Evolutionary conservation across 2,329 filamentous ascomycete genomes (phyloP).

Genomic region (Trichoderma sp.): DNA sequence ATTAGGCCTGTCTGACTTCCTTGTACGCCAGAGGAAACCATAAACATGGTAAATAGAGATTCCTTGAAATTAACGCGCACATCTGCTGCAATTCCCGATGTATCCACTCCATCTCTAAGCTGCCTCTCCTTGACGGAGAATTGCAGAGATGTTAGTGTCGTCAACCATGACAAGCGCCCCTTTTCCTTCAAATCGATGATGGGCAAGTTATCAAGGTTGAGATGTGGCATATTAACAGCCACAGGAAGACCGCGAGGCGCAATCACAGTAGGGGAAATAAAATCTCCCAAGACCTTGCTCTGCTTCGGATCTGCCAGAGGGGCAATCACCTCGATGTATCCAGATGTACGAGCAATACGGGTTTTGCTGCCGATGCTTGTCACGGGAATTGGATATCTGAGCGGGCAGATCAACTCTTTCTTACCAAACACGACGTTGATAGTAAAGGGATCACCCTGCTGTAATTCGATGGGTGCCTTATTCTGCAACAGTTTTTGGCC

Average conservation of each 20-base stretch:
- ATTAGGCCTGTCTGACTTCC: slow-evolving; percentile 48
- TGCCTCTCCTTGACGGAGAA: slow-evolving; percentile 46
- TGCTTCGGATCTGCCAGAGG: slow-evolving; percentile 30
- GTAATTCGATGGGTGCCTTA: slow-evolving; percentile 39
- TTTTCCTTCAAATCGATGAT: slow-evolving; percentile 43
- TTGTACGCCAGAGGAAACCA: slow-evolving; percentile 47
- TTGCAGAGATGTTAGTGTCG: slow-evolving; percentile 39
- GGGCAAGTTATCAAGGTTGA: slow-evolving; percentile 49
- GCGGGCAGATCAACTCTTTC: slow-evolving; percentile 32
- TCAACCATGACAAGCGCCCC: slow-evolving; percentile 41
- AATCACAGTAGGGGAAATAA: slow-evolving; percentile 41
- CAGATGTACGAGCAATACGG: slow-evolving; percentile 46
- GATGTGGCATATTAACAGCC: slow-evolving; percentile 41
- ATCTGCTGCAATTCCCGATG: slow-evolving; percentile 32
- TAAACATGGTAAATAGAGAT: slow-evolving; percentile 49
- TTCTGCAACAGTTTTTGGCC: slow-evolving; percentile 42
- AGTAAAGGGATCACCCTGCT: slow-evolving; percentile 42
- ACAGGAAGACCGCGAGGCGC: slow-evolving; percentile 34
- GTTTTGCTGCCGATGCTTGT: slow-evolving; percentile 37
- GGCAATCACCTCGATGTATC: slow-evolving; percentile 48
- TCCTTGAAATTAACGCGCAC: slow-evolving; percentile 50
- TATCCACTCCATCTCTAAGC: slow-evolving; percentile 34
- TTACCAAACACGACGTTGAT: slow-evolving; percentile 45
- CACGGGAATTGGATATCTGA: slow-evolving; percentile 46
- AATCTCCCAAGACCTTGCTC: slow-evolving; percentile 33